A percentile compares a stretch with the other conserved stretches of the same genome.
Conservation (phyloP, 306 rosid genomes). For the Arachis hypogaea region DNA sequence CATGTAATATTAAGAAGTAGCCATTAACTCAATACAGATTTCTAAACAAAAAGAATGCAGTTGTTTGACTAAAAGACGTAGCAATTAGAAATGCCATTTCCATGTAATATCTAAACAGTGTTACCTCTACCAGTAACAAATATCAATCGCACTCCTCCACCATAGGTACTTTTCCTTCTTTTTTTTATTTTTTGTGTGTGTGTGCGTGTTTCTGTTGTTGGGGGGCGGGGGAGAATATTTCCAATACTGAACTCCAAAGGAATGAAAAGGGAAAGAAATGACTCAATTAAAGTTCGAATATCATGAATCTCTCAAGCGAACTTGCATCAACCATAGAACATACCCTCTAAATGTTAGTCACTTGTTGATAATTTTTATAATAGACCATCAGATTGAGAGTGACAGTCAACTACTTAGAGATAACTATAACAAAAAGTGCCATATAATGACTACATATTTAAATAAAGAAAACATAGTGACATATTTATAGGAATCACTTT, state of each 20-base stretch:
- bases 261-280: background rate
- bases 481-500: background rate
- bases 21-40: slow-evolving; percentile 15
- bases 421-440: background rate
- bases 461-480: background rate
- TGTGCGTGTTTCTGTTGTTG: too few species aligned
- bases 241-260: slow-evolving; percentile 22
- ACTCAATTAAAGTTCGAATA: slow-evolving; percentile 5
- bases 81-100: slow-evolving; percentile 22
- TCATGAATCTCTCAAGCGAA: slow-evolving; percentile 25
- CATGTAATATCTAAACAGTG: slow-evolving; percentile 22
- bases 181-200: too few species aligned
- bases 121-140: background rate
- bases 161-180: slow-evolving; percentile 13
- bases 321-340: slow-evolving; percentile 19
- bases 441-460: slow-evolving; percentile 4
- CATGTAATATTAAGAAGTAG: slow-evolving; percentile 19
- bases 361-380: background rate
- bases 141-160: slow-evolving; percentile 6
- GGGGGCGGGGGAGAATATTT: background rate
- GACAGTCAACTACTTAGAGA: background rate
- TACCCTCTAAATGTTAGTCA: slow-evolving; percentile 22
- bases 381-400: slow-evolving; percentile 2
- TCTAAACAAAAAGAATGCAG: slow-evolving; percentile 23
- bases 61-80: slow-evolving; percentile 22